Percentiles rank a stretch among this genome's conserved stretches.
phyloP scores from a whole-genome alignment of 164 flowering plant genomes.

The Magnolia officinalis region DNA sequence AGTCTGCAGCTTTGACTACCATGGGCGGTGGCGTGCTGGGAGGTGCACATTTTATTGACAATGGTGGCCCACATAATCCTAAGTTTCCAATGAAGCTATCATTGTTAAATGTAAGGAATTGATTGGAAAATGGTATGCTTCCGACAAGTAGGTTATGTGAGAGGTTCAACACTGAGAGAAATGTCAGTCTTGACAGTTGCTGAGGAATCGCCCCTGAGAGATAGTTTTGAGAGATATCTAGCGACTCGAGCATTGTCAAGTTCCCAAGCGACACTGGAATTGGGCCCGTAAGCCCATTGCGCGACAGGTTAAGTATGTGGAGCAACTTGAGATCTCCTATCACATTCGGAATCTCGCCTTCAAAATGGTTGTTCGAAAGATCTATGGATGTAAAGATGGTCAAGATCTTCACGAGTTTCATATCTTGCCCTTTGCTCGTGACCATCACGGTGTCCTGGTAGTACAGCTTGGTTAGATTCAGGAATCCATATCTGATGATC shows the following conservation, averaged over 20 bases:
- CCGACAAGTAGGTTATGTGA: conserved; percentile 15
- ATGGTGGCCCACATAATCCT: conserved; percentile 17
- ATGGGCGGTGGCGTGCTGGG: not conserved
- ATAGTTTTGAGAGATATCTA: conserved; percentile 16
- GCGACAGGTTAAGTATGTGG: conserved; percentile 7
- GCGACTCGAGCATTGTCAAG: not conserved
- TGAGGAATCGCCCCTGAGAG: conserved; percentile 15
- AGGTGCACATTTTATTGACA: not conserved
- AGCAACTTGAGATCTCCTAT: conserved; percentile 7
- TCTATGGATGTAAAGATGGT: conserved; percentile 7
- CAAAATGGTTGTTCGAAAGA: not conserved
- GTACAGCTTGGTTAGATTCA: not conserved
- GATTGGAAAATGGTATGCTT: conserved; percentile 11
- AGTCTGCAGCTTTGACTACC: not conserved
- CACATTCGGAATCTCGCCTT: conserved; percentile 1
- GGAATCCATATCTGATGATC: not conserved
- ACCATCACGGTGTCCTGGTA: conserved; percentile 11
- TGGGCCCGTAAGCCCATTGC: conserved; percentile 7
- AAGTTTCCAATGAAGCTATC: conserved; percentile 8
- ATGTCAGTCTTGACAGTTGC: conserved; percentile 8
- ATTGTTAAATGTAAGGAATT: conserved; percentile 10
- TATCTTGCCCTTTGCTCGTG: conserved; percentile 6
- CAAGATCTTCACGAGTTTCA: conserved; percentile 3
- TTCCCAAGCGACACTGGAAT: conserved; percentile 13
- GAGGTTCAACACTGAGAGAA: conserved; percentile 17